These are phyloP conservation scores for Candida pseudoglaebosa DNA, from an alignment of 805 yeast genomes.

Conservation along the genomic window DNA sequence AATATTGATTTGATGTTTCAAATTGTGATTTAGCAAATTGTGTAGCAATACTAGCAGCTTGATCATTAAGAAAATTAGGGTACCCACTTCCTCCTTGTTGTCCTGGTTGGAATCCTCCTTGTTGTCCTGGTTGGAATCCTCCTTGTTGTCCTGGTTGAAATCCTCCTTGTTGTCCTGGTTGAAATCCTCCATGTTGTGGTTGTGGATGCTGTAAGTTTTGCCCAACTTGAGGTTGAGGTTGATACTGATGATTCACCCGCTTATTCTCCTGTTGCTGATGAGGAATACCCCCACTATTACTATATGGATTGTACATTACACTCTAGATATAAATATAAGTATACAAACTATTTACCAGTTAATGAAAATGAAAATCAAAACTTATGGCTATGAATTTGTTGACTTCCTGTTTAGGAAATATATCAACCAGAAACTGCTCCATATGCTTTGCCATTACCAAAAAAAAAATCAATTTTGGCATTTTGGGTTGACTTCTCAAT, in stretches of 20 bases:
- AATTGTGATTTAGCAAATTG: conserved; percentile 86
- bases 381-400: no score
- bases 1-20: conserved; percentile 71
- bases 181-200: conserved; percentile 18
- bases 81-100: conserved; percentile 10
- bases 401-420: no score
- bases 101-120: conserved; percentile 23
- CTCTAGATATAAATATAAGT: no score
- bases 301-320: conserved; percentile 39
- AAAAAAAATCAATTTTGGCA: background rate
- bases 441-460: no score
- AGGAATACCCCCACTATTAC: conserved; percentile 18
- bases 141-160: conserved; percentile 15
- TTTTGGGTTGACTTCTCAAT: background rate
- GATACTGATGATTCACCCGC: conserved; percentile 15
- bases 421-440: no score
- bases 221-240: conserved; percentile 18
- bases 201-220: conserved; percentile 29
- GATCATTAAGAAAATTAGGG: conserved; percentile 61
- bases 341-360: no score
- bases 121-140: conserved; percentile 17
- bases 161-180: conserved; percentile 14
- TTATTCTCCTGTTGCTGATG: conserved; percentile 20
- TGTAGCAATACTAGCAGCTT: conserved; percentile 78
- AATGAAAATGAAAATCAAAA: no score